Percentiles rank a stretch among this genome's conserved stretches.
Evolutionary conservation across 345 rosid species (phyloP).

Genomic region (Corchorus capsularis): DNA sequence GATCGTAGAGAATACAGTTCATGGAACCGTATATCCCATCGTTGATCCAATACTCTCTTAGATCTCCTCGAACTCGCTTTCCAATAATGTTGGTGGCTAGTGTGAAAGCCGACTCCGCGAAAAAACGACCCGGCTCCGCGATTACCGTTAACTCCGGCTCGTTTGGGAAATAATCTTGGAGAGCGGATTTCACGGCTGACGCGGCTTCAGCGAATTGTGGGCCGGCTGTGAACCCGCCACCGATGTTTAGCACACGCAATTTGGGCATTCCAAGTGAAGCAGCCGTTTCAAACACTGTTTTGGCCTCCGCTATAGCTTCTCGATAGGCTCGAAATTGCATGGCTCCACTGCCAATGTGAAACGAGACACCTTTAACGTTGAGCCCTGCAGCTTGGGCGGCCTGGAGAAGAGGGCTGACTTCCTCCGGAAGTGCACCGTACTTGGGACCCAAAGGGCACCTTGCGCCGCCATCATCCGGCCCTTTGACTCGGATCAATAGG

Average conservation of each 20-base stretch:
- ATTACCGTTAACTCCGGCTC: constrained; percentile 21
- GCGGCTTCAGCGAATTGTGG: constrained; percentile 28
- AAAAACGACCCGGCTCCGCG: constrained; percentile 38
- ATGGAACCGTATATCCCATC: constrained; percentile 41
- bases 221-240: constrained; percentile 37
- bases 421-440: constrained; percentile 27
- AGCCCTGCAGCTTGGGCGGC: constrained; percentile 25
- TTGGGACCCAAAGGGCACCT: constrained; percentile 26
- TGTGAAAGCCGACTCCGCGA: constrained; percentile 33
- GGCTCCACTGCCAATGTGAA: constrained; percentile 36
- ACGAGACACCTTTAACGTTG: constrained; percentile 28
- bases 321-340: constrained; percentile 19
- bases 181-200: constrained; percentile 23
- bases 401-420: constrained; percentile 29
- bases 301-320: constrained; percentile 30
- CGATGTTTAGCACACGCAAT: constrained; percentile 31
- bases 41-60: constrained; percentile 41
- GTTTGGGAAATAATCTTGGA: constrained; percentile 24
- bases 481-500: constrained; percentile 30
- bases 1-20: constrained; percentile 17
- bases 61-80: constrained; percentile 32
- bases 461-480: constrained; percentile 22
- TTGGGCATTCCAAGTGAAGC: constrained; percentile 23
- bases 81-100: constrained; percentile 36
- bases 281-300: constrained; percentile 29